These are phyloP conservation scores for Didymella pomorum DNA, from an alignment of 2,329 filamentous ascomycete species.

Conservation along the genomic window DNA sequence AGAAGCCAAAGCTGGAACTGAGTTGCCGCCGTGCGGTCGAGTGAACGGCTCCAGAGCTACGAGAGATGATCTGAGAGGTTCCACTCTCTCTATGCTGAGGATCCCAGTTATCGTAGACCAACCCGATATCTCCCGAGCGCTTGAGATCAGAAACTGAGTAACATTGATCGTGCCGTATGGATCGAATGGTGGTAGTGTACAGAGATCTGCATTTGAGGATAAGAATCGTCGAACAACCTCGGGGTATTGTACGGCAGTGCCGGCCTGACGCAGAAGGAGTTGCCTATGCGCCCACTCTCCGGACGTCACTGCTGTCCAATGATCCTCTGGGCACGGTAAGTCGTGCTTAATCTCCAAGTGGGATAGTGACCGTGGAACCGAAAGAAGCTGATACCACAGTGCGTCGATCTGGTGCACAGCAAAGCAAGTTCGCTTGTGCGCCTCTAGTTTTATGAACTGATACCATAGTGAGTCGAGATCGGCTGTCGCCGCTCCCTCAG, in stretches of 20 bases:
- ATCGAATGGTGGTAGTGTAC: conserved; percentile 28
- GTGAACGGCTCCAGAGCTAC: conserved; percentile 26
- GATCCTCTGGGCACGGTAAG: conserved; percentile 30
- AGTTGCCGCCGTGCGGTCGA: conserved; percentile 7
- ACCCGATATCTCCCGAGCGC: conserved; percentile 34
- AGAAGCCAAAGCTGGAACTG: conserved; percentile 17
- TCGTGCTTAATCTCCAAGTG: conserved; percentile 36
- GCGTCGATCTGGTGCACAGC: conserved; percentile 33
- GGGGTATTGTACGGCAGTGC: conserved; percentile 23
- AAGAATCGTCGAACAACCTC: conserved; percentile 28
- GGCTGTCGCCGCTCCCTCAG: conserved; percentile 17
- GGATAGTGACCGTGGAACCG: conserved; percentile 34
- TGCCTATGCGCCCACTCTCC: conserved; percentile 29
- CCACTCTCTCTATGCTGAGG: conserved; percentile 31
- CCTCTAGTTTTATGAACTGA: conserved; percentile 23
- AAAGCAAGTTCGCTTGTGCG: conserved; percentile 29
- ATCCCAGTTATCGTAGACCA: conserved; percentile 38
- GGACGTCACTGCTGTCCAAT: conserved; percentile 28
- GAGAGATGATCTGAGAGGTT: conserved; percentile 27
- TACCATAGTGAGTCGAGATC: conserved; percentile 29
- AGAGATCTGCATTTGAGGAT: conserved; percentile 22
- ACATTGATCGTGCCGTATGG: conserved; percentile 36
- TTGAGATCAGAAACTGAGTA: conserved; percentile 34
- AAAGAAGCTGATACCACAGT: conserved; percentile 37
- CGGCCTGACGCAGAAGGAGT: conserved; percentile 17